Base-by-base conservation (phyloP, 129 eudicot genomes). In the Sambucus nigra region DNA sequence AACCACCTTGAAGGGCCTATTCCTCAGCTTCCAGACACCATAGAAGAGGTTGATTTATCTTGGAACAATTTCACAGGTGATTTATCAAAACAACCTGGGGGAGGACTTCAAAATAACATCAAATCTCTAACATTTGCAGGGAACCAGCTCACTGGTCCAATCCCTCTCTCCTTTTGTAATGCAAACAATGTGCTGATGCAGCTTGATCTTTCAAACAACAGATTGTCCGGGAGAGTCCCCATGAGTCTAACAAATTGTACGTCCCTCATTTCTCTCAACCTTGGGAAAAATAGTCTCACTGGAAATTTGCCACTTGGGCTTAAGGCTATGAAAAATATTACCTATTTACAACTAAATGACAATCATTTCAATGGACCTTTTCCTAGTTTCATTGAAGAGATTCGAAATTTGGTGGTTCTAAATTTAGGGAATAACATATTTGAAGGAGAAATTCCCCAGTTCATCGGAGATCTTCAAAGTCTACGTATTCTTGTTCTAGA, bases 1-100 rank as follows among this genome's bases (percentile, higher is more conserved):
- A 57, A 57, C 62, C 38, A 40, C 20, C 62, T 57, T 39, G 49
- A 57, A 40, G 62, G 62, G 16, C 27, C 35, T 47, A 57, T 57
- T 23, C 62, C 62, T 24, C 10, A 29, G 13, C 62, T 15, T 21
- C 62, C 41, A 13, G 49, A 23, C 29, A 57, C 41, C 16, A 29
- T 57, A 10, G 62, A 40, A 14, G 62, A 35, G 21, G 16, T 57
- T 14, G 16, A 57, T 28, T 57, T 57, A n/a, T 57, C 62, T 13
- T 28, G 48, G 15, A 57, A 57, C 14, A 39, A 24, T 39, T 57
- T 57, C 7, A 57, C 18, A 22, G 49, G 62, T 20, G 7, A 17
- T 14, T 12, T 57, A 6, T 49, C 62, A 13, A 57, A 21, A 15
- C 14, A 40, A 40, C 41, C 25, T 15, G 47, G 45, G 13, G 42